A percentile compares a stretch with the other conserved stretches of the same genome.
Conservation (phyloP, 148 eudicot genomes). For the Pharnaceum exiguum region DNA sequence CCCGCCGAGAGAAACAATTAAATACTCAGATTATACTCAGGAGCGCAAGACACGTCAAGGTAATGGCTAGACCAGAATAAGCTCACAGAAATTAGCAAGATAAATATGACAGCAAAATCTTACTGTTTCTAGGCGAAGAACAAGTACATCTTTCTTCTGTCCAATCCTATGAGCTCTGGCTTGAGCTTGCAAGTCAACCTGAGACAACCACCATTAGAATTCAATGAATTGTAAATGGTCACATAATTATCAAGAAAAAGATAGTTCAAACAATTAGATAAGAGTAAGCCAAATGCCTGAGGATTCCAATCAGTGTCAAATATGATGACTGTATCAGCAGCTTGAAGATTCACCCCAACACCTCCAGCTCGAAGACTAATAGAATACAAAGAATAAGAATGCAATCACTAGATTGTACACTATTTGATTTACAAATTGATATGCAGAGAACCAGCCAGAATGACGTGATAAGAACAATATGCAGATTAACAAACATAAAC, state of each 20-base stretch:
- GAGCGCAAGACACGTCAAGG: not conserved
- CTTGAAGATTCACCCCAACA: constrained; percentile 99
- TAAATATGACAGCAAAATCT: constrained; percentile 10
- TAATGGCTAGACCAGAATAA: constrained; percentile 1
- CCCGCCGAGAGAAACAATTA: no score
- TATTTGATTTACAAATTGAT: no score
- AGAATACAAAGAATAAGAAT: constrained; percentile 18
- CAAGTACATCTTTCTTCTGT: constrained; percentile 98
- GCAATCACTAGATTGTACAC: not conserved
- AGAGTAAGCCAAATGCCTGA: constrained; percentile 44
- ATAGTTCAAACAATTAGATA: not conserved
- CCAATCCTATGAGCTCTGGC: constrained; percentile 99
- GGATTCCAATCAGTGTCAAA: constrained; percentile 99
- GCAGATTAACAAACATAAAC: no score
- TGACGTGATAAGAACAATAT: no score
- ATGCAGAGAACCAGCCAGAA: no score
- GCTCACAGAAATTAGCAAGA: not conserved
- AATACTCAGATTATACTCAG: not conserved
- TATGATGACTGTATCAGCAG: constrained; percentile 98
- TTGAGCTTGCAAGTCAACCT: constrained; percentile 99
- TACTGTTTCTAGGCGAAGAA: constrained; percentile 97
- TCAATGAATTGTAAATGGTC: not conserved
- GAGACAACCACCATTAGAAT: constrained; percentile 10
- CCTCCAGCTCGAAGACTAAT: constrained; percentile 98
- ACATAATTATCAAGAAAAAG: constrained; percentile 1